Evolutionary conservation across 2,329 filamentous ascomycete species (phyloP), one percentile per base, ranked within the genome.

Genomic region (Aureobasidium pullulans): DNA sequence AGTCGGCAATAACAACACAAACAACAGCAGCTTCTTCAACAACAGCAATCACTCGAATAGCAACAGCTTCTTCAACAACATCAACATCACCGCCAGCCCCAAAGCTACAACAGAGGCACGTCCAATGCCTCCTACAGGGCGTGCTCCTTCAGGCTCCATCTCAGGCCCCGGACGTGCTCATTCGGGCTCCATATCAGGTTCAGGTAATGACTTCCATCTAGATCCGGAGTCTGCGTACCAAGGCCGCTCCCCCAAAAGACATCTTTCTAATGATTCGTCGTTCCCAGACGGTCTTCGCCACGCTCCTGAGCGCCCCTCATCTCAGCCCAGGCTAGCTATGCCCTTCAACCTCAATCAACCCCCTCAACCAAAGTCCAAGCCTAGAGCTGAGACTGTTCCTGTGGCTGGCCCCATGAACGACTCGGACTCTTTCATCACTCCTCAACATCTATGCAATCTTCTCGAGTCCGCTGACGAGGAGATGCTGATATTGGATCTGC

Each of bases 401-500:
- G 66, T 66, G 60, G 69, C 28, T 60, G 60, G 57, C 3, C 60
- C 61, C 7, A 66, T 65, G 43, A 67, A 68, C 8, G 66, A 69
- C 7, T 65, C 72, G 3, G 68, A 70, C 3, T 72, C 75, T 4
- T 70, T 81, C 68, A 73, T 75, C 9, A 77, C 78, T 4, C 72
- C 78, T 5, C 76, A 80, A 63, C 74, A 78, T 63, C 67, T 81
- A 13, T 69, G 78, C 60, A 79, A 77, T 61, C 70, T 82, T 4
- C 66, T 81, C 6, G 71, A 76, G 44, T 76, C 77, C 36, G 69
- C 72, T 9, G 60, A 71, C n/a, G 75, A 81, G 42, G 73, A 81
- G 48, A 73, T 89, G 0, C 76, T 99, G 34, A 70, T 97, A 1
- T 76, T 99, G 4, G 94, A 99, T 70, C 82, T 97, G 23, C 84